A percentile compares a stretch with the other conserved stretches of the same genome.
These are phyloP conservation scores for Hymenoscyphus albidus DNA, from an alignment of 2,329 filamentous ascomycete genomes.

Conservation along the genomic window DNA sequence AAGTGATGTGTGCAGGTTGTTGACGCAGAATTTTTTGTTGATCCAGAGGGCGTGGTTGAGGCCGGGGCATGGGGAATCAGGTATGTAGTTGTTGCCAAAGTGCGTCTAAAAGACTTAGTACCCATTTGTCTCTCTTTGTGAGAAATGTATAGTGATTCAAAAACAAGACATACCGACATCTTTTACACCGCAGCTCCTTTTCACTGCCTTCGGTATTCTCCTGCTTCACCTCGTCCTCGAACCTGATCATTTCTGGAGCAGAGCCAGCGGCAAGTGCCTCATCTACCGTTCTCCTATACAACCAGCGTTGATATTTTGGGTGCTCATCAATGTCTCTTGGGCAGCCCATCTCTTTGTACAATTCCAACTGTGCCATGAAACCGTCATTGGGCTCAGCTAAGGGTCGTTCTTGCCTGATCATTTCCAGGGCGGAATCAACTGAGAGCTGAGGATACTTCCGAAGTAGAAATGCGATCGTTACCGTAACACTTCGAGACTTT, in stretches of 20 bases:
- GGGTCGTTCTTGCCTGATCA: conserved; percentile 66
- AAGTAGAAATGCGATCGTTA: conserved; percentile 81
- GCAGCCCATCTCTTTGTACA: conserved; percentile 86
- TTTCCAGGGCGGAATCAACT: conserved; percentile 56
- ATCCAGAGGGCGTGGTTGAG: conserved; percentile 32
- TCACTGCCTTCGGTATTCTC: conserved; percentile 26
- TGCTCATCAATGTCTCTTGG: conserved; percentile 65
- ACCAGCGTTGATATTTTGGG: conserved; percentile 76
- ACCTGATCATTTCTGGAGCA: conserved; percentile 76
- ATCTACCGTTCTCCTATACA: conserved; percentile 63
- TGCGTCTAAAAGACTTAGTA: conserved; percentile 36
- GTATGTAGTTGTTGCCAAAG: conserved; percentile 59
- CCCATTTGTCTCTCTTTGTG: not conserved
- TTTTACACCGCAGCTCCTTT: conserved; percentile 77
- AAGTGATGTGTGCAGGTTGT: conserved; percentile 77
- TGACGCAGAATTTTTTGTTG: conserved; percentile 21
- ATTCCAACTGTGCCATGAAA: conserved; percentile 82
- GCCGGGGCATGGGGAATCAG: conserved; percentile 49
- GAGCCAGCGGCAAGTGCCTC: conserved; percentile 68
- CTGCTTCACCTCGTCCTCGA: conserved; percentile 66
- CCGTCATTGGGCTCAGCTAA: conserved; percentile 86
- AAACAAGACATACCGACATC: conserved; percentile 61
- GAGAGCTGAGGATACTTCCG: conserved; percentile 53
- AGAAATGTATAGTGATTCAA: not conserved
- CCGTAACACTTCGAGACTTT: conserved; percentile 85